Conservation (phyloP, 176 grass and related monocot species). For the Thalia dealbata region DNA sequence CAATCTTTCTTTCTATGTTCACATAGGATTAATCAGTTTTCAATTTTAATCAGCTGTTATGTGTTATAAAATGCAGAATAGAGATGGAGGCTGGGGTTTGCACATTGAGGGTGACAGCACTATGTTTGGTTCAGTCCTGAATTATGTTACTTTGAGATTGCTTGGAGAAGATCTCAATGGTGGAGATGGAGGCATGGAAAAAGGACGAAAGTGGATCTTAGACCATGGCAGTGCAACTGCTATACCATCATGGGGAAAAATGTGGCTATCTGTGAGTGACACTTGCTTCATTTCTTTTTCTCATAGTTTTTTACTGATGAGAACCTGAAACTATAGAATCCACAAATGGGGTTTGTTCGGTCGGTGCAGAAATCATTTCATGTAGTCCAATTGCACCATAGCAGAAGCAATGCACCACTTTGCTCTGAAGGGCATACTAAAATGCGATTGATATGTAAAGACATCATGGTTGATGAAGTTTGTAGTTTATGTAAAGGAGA, state of each 20-base stretch:
- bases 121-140: constrained; percentile 85
- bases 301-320: constrained; percentile 12
- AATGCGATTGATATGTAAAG: too few relatives aligned
- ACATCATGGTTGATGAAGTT: too few relatives aligned
- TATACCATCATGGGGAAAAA: constrained; percentile 93
- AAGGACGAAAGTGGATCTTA: constrained; percentile 78
- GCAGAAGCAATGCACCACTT: background rate
- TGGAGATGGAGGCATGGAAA: constrained; percentile 76
- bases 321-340: background rate
- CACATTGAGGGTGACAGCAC: constrained; percentile 86
- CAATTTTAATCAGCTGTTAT: constrained; percentile 5
- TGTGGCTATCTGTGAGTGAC: constrained; percentile 72
- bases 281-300: constrained; percentile 1
- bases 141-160: constrained; percentile 79
- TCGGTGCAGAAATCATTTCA: background rate
- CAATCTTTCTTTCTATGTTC: background rate
- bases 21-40: background rate
- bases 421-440: too few relatives aligned
- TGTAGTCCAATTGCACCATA: background rate
- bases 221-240: constrained; percentile 70
- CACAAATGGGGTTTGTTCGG: too few relatives aligned
- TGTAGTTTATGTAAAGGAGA: too few relatives aligned
- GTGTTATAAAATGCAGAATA: constrained; percentile 37
- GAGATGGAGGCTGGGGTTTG: constrained; percentile 91
- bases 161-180: constrained; percentile 58